Evolutionary conservation across 352 stramenopile species (phyloP).

Genomic region (Peronospora belbahrii): DNA sequence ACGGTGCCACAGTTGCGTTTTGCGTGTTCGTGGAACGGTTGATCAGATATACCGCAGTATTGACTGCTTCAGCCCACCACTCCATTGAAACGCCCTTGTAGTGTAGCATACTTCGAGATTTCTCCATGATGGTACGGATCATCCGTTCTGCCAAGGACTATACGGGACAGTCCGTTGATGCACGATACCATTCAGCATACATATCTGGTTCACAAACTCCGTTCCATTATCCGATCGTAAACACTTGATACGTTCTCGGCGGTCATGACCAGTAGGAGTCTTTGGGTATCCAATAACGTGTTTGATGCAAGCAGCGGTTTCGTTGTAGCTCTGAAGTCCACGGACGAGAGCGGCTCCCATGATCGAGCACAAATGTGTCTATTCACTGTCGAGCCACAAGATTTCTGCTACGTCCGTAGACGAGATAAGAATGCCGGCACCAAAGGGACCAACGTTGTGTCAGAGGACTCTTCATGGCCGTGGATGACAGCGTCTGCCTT

Average conservation of each 20-base stretch:
- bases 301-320: conserved; percentile 76
- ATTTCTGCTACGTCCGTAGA: too few species aligned
- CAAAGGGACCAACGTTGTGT: too few species aligned
- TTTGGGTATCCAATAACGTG: conserved; percentile 80
- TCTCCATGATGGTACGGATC: neutral
- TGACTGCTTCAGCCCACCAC: neutral
- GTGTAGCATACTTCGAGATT: neutral
- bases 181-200: neutral
- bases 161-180: neutral
- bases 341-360: conserved; percentile 60
- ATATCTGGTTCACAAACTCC: conserved; percentile 1
- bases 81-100: neutral
- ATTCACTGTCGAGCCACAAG: too few species aligned
- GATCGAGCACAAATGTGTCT: conserved; percentile 61
- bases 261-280: conserved; percentile 35
- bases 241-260: neutral
- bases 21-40: neutral
- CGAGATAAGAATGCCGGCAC: too few species aligned
- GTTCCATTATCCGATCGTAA: neutral
- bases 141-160: conserved; percentile 2
- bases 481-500: too few species aligned
- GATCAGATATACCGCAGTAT: neutral
- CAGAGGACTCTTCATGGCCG: too few species aligned
- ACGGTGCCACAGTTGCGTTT: conserved; percentile 10
- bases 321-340: conserved; percentile 63